Evolutionary conservation across 768 basidiomycete species (phyloP).

Genomic region (Lentinula sp.): DNA sequence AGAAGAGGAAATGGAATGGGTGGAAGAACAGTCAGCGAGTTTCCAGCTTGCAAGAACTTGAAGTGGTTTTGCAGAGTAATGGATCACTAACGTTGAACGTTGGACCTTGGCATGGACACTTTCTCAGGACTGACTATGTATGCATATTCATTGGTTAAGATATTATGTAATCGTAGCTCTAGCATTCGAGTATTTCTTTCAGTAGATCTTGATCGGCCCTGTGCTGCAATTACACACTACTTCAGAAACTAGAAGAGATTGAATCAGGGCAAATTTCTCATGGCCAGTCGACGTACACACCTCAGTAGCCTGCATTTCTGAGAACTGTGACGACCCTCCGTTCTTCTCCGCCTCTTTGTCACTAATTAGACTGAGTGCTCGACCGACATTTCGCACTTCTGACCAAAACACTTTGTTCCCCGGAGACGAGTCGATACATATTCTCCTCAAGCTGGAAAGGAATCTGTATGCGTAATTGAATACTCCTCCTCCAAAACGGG

Average conservation of each 20-base stretch:
- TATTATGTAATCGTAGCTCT: too few species aligned
- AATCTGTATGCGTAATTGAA: constrained; percentile 38
- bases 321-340: constrained; percentile 51
- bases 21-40: too few species aligned
- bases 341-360: constrained; percentile 52
- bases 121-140: too few species aligned
- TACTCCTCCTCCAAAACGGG: not conserved
- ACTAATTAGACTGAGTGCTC: constrained; percentile 41
- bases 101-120: too few species aligned
- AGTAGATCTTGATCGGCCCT: too few species aligned
- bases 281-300: constrained; percentile 28
- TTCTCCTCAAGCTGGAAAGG: constrained; percentile 48
- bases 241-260: not conserved
- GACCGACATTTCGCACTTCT: constrained; percentile 36
- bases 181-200: too few species aligned
- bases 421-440: constrained; percentile 40
- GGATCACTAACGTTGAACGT: too few species aligned
- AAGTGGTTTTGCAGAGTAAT: too few species aligned
- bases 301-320: constrained; percentile 47
- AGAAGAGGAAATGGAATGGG: too few species aligned
- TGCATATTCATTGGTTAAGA: too few species aligned
- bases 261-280: not conserved
- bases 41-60: too few species aligned
- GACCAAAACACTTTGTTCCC: constrained; percentile 71
- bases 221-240: not conserved